phyloP scores from a whole-genome alignment of 1,284 basidiomycete genomes.

The Psilocybe mexicana region DNA sequence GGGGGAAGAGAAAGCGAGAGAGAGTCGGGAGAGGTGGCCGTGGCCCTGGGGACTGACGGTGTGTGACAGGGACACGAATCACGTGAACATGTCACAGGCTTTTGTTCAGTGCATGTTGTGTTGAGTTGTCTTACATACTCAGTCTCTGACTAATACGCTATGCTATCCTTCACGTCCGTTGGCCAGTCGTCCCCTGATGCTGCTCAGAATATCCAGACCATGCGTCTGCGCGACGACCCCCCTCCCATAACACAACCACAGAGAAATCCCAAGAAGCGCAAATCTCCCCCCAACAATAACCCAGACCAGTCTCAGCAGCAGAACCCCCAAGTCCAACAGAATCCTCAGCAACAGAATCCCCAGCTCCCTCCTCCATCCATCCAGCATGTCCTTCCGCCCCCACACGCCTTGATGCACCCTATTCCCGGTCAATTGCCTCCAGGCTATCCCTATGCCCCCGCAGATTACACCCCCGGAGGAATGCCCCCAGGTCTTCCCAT shows the following conservation, averaged over 20 bases:
- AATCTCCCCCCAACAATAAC: constrained; percentile 43
- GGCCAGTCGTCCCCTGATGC: constrained; percentile 34
- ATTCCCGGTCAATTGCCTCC: constrained; percentile 38
- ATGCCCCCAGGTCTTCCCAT: constrained; percentile 39
- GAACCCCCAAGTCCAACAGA: constrained; percentile 39
- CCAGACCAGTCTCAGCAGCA: constrained; percentile 26
- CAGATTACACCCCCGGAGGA: constrained; percentile 55
- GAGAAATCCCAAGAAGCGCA: constrained; percentile 50
- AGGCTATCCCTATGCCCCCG: constrained; percentile 42
- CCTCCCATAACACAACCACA: constrained; percentile 39
- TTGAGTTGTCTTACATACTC: constrained; percentile 36
- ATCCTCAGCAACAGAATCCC: constrained; percentile 28
- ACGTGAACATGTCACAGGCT: constrained; percentile 21
- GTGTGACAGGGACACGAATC: constrained; percentile 3
- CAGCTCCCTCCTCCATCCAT: constrained; percentile 34
- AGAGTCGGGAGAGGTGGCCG: neutral
- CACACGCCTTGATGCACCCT: constrained; percentile 48
- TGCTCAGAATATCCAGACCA: constrained; percentile 38
- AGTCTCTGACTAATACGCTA: constrained; percentile 46
- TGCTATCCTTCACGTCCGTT: constrained; percentile 39
- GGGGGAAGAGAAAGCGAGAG: neutral
- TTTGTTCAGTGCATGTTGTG: neutral
- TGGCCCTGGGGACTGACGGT: too few species aligned
- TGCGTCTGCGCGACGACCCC: constrained; percentile 65
- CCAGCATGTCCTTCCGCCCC: constrained; percentile 51